A percentile compares a stretch with the other conserved stretches of the same genome.
Evolutionary conservation across 768 basidiomycete genomes (phyloP).

Genomic region (Tubosaeta brunneosetosa): DNA sequence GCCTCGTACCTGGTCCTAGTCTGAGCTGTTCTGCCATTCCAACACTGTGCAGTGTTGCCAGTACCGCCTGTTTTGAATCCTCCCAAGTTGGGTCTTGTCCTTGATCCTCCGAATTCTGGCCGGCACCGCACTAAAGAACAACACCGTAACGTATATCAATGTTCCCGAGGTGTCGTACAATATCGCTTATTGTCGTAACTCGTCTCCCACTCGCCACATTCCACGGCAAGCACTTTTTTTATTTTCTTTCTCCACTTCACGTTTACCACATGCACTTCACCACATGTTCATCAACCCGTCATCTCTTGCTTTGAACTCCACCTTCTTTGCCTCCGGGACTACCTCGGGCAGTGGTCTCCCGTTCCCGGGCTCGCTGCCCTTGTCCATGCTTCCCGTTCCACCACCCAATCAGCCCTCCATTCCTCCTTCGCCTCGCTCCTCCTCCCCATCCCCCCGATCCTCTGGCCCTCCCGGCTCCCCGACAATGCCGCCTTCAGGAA

Average conservation of each 20-base stretch:
- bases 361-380: slow-evolving; percentile 14
- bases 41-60: slow-evolving; percentile 18
- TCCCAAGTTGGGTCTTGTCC: slow-evolving; percentile 4
- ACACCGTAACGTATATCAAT: slow-evolving; percentile 3
- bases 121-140: slow-evolving; percentile 10
- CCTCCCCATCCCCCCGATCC: slow-evolving; percentile 1
- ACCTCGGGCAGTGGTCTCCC: slow-evolving; percentile 7
- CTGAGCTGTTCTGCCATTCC: not conserved
- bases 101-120: not conserved
- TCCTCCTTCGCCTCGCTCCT: slow-evolving; percentile 1
- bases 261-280: slow-evolving; percentile 24
- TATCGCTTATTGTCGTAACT: slow-evolving; percentile 19
- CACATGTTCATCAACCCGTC: slow-evolving; percentile 26
- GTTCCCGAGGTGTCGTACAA: slow-evolving; percentile 14
- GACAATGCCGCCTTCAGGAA: slow-evolving; percentile 4
- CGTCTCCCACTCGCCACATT: slow-evolving; percentile 2
- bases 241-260: slow-evolving; percentile 12
- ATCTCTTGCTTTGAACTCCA: slow-evolving; percentile 17
- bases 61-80: slow-evolving; percentile 8
- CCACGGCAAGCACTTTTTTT: slow-evolving; percentile 12
- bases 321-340: slow-evolving; percentile 4
- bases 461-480: not conserved
- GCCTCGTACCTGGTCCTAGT: no score
- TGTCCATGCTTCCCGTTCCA: slow-evolving; percentile 13
- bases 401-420: slow-evolving; percentile 5